A percentile compares a stretch with the other conserved stretches of the same genome.
phyloP scores from a whole-genome alignment of 305 asterid genomes.

The Solanum hybrid region DNA sequence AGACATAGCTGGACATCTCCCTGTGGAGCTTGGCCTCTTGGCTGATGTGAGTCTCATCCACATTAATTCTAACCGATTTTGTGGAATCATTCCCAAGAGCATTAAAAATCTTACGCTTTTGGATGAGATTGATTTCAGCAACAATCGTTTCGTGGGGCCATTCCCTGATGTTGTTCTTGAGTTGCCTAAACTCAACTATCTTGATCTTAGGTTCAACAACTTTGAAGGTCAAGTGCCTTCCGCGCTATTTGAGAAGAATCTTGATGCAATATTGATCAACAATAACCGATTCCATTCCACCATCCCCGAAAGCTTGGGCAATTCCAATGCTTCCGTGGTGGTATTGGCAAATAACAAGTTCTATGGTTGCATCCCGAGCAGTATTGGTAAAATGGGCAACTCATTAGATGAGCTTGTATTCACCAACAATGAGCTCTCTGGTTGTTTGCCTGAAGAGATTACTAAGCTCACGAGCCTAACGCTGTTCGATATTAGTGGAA shows the following conservation, averaged over 20 bases:
- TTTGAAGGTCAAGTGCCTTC: conserved; percentile 77
- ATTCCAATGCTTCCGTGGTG: conserved; percentile 50
- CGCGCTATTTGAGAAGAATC: conserved; percentile 32
- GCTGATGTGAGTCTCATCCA: conserved; percentile 61
- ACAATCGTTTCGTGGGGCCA: conserved; percentile 74
- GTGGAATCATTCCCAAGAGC: conserved; percentile 64
- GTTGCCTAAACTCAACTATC: conserved; percentile 50
- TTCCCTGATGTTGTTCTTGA: conserved; percentile 56
- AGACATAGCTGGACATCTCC: conserved; percentile 82
- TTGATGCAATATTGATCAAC: conserved; percentile 55
- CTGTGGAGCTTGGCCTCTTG: conserved; percentile 56
- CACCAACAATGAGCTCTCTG: conserved; percentile 33
- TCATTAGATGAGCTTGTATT: conserved; percentile 42
- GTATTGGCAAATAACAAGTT: conserved; percentile 43
- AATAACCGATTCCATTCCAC: conserved; percentile 40
- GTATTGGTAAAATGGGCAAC: conserved; percentile 41
- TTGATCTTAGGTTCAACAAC: conserved; percentile 77
- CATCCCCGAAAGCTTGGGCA: conserved; percentile 52
- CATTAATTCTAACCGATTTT: conserved; percentile 68
- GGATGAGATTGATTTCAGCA: conserved; percentile 74
- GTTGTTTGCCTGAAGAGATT: conserved; percentile 58
- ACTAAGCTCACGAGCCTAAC: conserved; percentile 31
- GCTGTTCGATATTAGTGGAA: conserved; percentile 35
- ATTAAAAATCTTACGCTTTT: conserved; percentile 30
- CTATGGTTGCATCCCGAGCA: conserved; percentile 50